Conservation (phyloP, 2,329 filamentous ascomycete genomes). For the Aureobasidium leucospermi region DNA sequence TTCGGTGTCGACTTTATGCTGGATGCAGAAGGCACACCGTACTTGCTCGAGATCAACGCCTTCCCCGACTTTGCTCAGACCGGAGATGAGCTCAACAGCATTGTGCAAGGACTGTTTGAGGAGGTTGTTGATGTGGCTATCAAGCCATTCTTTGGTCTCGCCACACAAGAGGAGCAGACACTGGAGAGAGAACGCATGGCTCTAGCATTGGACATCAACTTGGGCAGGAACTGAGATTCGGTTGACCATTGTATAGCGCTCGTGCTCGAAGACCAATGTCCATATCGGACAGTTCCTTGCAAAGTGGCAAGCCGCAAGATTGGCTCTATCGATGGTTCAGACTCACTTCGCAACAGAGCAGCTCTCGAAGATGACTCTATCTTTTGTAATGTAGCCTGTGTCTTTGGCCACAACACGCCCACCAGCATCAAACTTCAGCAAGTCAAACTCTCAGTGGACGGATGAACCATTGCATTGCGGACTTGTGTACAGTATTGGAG, state of each 20-base stretch:
- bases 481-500: too few species aligned
- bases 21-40: conserved; percentile 56
- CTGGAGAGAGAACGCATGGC: conserved; percentile 25
- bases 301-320: too few species aligned
- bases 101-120: conserved; percentile 72
- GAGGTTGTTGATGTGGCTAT: conserved; percentile 64
- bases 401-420: too few species aligned
- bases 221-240: conserved; percentile 32
- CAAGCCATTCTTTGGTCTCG: conserved; percentile 55
- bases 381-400: too few species aligned
- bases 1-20: conserved; percentile 90
- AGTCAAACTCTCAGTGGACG: too few species aligned
- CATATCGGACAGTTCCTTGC: too few species aligned
- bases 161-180: conserved; percentile 15
- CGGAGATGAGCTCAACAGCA: conserved; percentile 60
- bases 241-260: background rate
- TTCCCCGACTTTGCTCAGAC: conserved; percentile 96
- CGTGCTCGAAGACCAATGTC: too few species aligned
- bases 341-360: too few species aligned
- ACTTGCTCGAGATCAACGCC: conserved; percentile 86
- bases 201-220: conserved; percentile 39
- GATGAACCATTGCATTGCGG: too few species aligned
- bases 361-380: too few species aligned
- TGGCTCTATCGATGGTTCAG: too few species aligned
- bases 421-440: too few species aligned